Conservation (phyloP, 1,139 yeast species). For the Protomyces lactucae-debilis region DNA sequence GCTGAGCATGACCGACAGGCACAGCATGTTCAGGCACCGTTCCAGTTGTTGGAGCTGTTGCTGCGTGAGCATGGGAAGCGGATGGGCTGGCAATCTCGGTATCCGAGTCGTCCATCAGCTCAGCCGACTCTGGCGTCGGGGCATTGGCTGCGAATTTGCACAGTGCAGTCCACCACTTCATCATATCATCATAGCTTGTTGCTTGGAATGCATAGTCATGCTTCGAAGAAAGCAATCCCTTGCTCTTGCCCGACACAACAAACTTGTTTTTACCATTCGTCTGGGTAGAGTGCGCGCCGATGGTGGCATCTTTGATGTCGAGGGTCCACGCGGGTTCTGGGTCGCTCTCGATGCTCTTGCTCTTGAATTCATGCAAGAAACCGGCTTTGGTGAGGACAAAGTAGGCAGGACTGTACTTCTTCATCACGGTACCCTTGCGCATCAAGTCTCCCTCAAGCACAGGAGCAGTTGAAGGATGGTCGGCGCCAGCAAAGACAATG, state of each 20-base stretch:
- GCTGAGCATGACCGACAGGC: background rate
- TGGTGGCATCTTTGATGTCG: conserved; percentile 46
- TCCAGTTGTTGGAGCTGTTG: background rate
- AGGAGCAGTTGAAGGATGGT: conserved; percentile 44
- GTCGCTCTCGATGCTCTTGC: conserved; percentile 43
- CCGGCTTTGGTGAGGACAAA: conserved; percentile 48
- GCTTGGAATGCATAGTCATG: conserved; percentile 46
- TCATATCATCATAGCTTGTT: conserved; percentile 45
- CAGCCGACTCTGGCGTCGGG: conserved; percentile 4
- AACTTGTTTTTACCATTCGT: conserved; percentile 44
- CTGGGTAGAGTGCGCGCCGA: conserved; percentile 41
- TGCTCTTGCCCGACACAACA: conserved; percentile 43
- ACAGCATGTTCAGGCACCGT: background rate
- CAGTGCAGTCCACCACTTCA: conserved; percentile 47
- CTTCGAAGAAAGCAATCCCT: conserved; percentile 37
- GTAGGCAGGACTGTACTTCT: conserved; percentile 44
- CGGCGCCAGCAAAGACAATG: conserved; percentile 43
- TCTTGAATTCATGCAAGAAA: conserved; percentile 47
- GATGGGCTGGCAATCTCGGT: conserved; percentile 9
- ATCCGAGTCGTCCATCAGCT: conserved; percentile 12
- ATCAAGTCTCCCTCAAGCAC: conserved; percentile 47
- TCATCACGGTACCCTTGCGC: conserved; percentile 43
- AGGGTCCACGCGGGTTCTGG: conserved; percentile 47
- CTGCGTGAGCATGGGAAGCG: background rate
- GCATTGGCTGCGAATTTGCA: conserved; percentile 37